Evolutionary conservation across 169 alveolate genomes (phyloP).

Genomic region (Haemoproteus tartakovskyi): DNA sequence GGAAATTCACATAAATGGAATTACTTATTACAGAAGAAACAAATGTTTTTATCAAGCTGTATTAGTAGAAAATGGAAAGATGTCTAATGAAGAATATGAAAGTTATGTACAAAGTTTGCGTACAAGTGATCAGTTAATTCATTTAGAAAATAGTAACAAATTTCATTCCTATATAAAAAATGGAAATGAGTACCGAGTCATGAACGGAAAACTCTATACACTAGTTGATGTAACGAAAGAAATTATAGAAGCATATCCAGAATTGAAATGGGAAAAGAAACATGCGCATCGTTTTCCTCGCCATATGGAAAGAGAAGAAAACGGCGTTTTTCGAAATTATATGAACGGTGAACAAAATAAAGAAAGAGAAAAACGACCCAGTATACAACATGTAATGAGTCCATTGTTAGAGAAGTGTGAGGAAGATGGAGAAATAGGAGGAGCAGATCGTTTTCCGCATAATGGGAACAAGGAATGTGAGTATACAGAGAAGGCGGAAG

Average conservation of each 20-base stretch:
- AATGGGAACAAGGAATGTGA: slow-evolving; percentile 6
- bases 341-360: neutral
- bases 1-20: slow-evolving; percentile 48
- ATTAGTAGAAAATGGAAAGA: slow-evolving; percentile 31
- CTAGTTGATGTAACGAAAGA: slow-evolving; percentile 55
- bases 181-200: slow-evolving; percentile 57
- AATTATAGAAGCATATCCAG: slow-evolving; percentile 27
- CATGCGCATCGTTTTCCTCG: slow-evolving; percentile 7
- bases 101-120: slow-evolving; percentile 47
- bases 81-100: slow-evolving; percentile 57
- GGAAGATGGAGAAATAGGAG: neutral
- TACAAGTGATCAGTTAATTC: slow-evolving; percentile 27
- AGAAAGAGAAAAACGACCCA: neutral
- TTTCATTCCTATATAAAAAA: slow-evolving; percentile 42
- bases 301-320: neutral
- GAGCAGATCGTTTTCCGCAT: neutral
- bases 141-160: slow-evolving; percentile 27
- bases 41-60: slow-evolving; percentile 66
- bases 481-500: neutral
- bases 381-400: too few relatives aligned
- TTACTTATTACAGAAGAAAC: slow-evolving; percentile 55
- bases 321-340: too few relatives aligned
- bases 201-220: slow-evolving; percentile 35
- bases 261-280: too few relatives aligned
- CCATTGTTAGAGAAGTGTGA: too few relatives aligned